phyloP scores from a whole-genome alignment of 2,329 filamentous ascomycete genomes.

The Exophiala sp. region DNA sequence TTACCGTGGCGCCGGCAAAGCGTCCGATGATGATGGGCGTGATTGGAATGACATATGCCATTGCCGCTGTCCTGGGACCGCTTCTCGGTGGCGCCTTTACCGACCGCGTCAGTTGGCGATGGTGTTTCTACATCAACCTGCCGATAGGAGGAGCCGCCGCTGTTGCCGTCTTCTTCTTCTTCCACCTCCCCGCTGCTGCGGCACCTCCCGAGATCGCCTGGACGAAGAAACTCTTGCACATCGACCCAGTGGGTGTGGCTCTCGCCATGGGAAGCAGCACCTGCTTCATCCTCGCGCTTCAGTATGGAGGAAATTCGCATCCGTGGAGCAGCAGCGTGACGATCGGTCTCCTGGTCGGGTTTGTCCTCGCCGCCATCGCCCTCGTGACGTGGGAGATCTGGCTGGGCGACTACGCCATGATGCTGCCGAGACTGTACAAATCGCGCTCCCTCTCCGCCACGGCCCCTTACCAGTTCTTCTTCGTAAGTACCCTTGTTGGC shows the following conservation, averaged over 20 bases:
- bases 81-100: conserved; percentile 47
- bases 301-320: conserved; percentile 55
- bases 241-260: conserved; percentile 50
- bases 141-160: conserved; percentile 40
- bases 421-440: conserved; percentile 36
- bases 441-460: conserved; percentile 31
- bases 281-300: conserved; percentile 54
- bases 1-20: conserved; percentile 43
- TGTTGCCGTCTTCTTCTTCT: conserved; percentile 29
- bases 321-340: conserved; percentile 50
- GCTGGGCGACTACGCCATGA: conserved; percentile 28
- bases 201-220: conserved; percentile 12
- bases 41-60: conserved; percentile 38
- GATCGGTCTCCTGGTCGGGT: conserved; percentile 52
- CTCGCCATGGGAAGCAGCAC: conserved; percentile 53
- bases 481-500: too few species aligned
- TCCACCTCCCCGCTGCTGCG: conserved; percentile 23
- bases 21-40: conserved; percentile 49
- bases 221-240: conserved; percentile 34
- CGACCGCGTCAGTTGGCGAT: conserved; percentile 46
- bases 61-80: conserved; percentile 49
- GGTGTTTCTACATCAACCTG: conserved; percentile 55
- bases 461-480: too few species aligned
- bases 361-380: conserved; percentile 40
- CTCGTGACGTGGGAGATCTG: conserved; percentile 33